Conservation (phyloP, 129 eudicot species). For the Flaveria bidentis region DNA sequence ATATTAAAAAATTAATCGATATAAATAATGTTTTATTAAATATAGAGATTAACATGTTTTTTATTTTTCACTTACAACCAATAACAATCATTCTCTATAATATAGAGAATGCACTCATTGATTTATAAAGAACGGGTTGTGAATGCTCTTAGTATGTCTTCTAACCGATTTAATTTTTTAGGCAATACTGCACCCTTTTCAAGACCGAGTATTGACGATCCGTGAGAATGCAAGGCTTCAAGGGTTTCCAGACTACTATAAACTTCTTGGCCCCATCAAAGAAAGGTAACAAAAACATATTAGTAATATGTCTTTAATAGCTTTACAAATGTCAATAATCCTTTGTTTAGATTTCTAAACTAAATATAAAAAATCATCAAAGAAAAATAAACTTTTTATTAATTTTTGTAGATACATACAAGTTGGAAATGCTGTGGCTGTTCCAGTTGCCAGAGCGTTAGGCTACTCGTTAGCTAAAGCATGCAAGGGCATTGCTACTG, state of each 20-base stretch:
- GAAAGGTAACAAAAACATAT: constrained; percentile 49
- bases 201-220: constrained; percentile 61
- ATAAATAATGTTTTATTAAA: too few relatives aligned
- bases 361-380: neutral
- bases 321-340: too few relatives aligned
- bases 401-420: constrained; percentile 54
- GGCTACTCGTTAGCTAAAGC: constrained; percentile 66
- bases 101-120: too few relatives aligned
- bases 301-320: neutral
- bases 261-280: constrained; percentile 64
- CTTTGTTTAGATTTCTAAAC: neutral
- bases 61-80: too few relatives aligned
- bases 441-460: constrained; percentile 77
- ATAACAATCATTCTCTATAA: too few relatives aligned
- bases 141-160: too few relatives aligned
- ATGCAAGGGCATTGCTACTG: constrained; percentile 31
- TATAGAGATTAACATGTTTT: too few relatives aligned
- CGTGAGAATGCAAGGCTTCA: constrained; percentile 77
- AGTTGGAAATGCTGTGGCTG: constrained; percentile 86
- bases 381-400: neutral
- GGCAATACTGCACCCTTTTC: constrained; percentile 64
- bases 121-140: too few relatives aligned
- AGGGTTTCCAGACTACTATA: constrained; percentile 79
- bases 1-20: too few relatives aligned
- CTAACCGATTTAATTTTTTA: constrained; percentile 18